Percentiles rank a stretch among this genome's conserved stretches.
Conservation (phyloP, 208 protist genomes). For the Naegleria lovaniensis region DNA sequence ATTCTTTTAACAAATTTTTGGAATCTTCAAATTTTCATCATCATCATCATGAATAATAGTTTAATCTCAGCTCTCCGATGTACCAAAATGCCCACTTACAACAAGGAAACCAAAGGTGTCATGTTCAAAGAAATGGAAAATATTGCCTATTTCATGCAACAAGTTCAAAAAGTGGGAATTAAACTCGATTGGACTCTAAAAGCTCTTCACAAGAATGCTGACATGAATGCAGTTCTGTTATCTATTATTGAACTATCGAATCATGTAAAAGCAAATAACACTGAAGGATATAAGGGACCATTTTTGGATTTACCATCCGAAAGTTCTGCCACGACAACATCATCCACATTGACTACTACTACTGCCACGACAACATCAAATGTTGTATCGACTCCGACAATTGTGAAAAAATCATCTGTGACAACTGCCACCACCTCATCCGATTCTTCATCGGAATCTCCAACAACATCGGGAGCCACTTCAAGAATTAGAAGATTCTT, state of each 20-base stretch:
- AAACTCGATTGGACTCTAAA: constrained; percentile 3
- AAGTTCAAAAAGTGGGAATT: not conserved
- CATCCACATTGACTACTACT: too few species aligned
- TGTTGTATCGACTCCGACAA: not conserved
- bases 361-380: not conserved
- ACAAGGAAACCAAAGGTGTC: not conserved
- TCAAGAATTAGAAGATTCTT: not conserved
- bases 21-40: too few species aligned
- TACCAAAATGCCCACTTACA: not conserved
- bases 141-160: constrained; percentile 22
- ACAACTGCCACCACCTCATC: not conserved
- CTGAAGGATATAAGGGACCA: not conserved
- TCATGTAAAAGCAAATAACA: not conserved
- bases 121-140: constrained; percentile 25
- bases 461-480: not conserved
- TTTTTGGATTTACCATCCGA: not conserved
- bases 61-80: not conserved
- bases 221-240: not conserved
- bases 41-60: not conserved
- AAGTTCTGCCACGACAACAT: not conserved
- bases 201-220: not conserved
- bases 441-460: too few species aligned
- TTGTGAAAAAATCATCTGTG: not conserved
- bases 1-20: too few species aligned
- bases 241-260: not conserved